Conservation (phyloP, 2,329 filamentous ascomycete genomes). For the Dothistroma septosporum region DNA sequence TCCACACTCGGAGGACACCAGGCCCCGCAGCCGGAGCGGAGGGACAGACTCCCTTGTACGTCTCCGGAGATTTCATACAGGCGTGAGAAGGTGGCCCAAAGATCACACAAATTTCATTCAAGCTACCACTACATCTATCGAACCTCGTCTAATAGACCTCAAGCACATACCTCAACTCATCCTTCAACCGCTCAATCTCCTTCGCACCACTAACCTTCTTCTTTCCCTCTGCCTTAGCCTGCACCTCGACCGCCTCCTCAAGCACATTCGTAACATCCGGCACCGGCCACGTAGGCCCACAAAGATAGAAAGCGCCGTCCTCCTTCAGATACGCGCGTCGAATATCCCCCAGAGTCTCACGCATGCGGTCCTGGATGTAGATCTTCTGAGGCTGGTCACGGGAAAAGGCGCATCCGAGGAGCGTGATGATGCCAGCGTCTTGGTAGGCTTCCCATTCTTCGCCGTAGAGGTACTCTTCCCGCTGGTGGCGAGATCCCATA, state of each 20-base stretch:
- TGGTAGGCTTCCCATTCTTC: conserved; percentile 99
- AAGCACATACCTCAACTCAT: conserved; percentile 86
- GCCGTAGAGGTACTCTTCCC: conserved; percentile 97
- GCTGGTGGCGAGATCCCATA: conserved; percentile 94
- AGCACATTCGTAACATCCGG: conserved; percentile 93
- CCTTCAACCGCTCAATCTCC: conserved; percentile 97
- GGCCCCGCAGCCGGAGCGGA: too few species aligned
- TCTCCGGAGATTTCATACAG: too few species aligned
- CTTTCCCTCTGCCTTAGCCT: conserved; percentile 57
- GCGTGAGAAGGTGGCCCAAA: too few species aligned
- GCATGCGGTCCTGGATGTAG: conserved; percentile 98
- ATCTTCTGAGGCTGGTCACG: conserved; percentile 98
- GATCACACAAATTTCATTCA: too few species aligned
- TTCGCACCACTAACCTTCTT: conserved; percentile 41
- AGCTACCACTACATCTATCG: too few species aligned
- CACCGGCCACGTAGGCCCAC: conserved; percentile 96
- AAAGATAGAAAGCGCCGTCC: conserved; percentile 92
- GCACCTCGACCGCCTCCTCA: conserved; percentile 79
- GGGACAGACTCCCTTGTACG: too few species aligned
- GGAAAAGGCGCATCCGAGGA: conserved; percentile 89
- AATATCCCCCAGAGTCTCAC: conserved; percentile 78
- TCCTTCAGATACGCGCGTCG: conserved; percentile 80
- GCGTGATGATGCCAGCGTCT: conserved; percentile 89
- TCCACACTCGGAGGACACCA: too few species aligned
- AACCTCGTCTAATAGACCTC: conserved; percentile 72